These are phyloP conservation scores for Apiotrichum gamsii DNA, from an alignment of 1,284 basidiomycete genomes.

Conservation along the genomic window DNA sequence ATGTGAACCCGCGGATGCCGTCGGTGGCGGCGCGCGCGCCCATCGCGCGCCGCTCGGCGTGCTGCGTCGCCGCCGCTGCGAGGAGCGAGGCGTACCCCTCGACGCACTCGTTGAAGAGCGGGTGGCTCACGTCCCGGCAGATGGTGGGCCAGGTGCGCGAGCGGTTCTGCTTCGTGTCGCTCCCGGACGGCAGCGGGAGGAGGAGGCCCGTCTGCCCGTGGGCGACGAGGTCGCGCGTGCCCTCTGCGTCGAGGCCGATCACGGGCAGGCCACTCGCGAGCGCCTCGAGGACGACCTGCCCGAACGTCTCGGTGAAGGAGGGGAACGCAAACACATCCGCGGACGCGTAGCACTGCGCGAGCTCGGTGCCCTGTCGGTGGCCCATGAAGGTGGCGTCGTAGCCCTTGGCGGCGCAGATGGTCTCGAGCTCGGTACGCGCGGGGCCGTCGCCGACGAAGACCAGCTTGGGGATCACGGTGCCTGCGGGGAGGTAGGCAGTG, in stretches of 20 bases:
- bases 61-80: constrained; percentile 40
- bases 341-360: constrained; percentile 52
- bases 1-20: constrained; percentile 49
- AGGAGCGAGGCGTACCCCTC: constrained; percentile 50
- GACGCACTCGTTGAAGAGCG: constrained; percentile 44
- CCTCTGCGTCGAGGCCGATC: constrained; percentile 55
- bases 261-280: constrained; percentile 55
- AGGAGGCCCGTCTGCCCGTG: constrained; percentile 50
- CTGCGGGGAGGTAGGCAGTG: constrained; percentile 20
- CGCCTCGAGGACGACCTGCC: constrained; percentile 56
- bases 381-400: constrained; percentile 54
- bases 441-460: constrained; percentile 57
- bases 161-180: constrained; percentile 12
- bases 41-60: constrained; percentile 47
- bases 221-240: constrained; percentile 54
- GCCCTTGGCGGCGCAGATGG: constrained; percentile 46
- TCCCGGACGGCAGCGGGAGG: constrained; percentile 36
- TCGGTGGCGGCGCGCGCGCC: constrained; percentile 44
- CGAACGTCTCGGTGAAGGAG: constrained; percentile 54
- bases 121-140: constrained; percentile 35
- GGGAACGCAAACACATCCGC: constrained; percentile 56
- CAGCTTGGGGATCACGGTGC: constrained; percentile 47
- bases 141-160: constrained; percentile 34
- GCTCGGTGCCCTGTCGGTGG: constrained; percentile 47
- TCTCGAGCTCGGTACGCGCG: constrained; percentile 49